phyloP scores from a whole-genome alignment of 805 yeast genomes.

The Kuraishia capsulata region DNA sequence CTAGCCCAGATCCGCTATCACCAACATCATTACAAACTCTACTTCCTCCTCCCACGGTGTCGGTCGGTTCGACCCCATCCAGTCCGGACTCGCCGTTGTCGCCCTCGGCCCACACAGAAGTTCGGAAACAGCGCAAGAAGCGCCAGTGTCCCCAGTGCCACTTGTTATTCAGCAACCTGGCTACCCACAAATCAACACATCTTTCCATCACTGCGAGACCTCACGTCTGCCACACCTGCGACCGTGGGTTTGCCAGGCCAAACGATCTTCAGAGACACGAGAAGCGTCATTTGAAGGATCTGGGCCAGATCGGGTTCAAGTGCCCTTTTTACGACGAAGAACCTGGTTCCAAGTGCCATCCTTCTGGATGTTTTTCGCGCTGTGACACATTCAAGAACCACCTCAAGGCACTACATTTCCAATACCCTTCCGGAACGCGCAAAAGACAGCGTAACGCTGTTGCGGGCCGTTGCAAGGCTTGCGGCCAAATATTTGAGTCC shows the following conservation, averaged over 20 bases:
- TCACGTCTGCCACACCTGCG: conserved; percentile 67
- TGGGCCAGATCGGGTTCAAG: conserved; percentile 53
- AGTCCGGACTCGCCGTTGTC: background rate
- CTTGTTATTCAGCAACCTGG: conserved; percentile 61
- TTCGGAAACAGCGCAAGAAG: conserved; percentile 20
- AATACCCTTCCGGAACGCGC: conserved; percentile 79
- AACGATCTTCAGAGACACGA: conserved; percentile 82
- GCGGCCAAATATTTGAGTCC: conserved; percentile 53
- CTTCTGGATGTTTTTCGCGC: conserved; percentile 76
- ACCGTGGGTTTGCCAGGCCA: conserved; percentile 80
- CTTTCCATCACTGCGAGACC: conserved; percentile 65
- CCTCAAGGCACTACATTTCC: conserved; percentile 81
- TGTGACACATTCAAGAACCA: conserved; percentile 92
- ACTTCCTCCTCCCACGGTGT: too few species aligned
- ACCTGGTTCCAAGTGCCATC: conserved; percentile 42
- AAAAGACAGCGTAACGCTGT: conserved; percentile 65
- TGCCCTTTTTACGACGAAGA: conserved; percentile 58
- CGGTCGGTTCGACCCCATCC: too few species aligned
- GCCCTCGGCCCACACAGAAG: background rate
- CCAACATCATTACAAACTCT: too few species aligned
- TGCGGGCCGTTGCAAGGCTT: conserved; percentile 69
- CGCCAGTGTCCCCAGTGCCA: conserved; percentile 28
- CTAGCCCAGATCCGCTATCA: too few species aligned
- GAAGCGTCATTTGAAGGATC: conserved; percentile 77
- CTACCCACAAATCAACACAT: conserved; percentile 79